phyloP scores from a whole-genome alignment of 2,329 filamentous ascomycete species.

The Ceratocystis huliohia region DNA sequence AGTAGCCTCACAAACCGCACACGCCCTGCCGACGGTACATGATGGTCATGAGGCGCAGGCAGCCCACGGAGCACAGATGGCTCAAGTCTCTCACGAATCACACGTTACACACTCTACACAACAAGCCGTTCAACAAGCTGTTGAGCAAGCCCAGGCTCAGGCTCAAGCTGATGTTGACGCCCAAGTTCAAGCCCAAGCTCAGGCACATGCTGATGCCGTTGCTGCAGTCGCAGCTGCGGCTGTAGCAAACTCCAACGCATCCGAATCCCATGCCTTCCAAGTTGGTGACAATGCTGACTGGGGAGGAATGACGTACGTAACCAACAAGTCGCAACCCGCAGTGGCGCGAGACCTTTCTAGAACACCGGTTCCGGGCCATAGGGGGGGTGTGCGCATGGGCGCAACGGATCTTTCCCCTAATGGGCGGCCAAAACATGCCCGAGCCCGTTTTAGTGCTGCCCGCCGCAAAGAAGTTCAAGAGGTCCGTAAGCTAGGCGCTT shows the following conservation, averaged over 20 bases:
- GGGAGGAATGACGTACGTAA: slow-evolving; percentile 41
- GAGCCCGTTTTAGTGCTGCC: slow-evolving; percentile 44
- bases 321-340: slow-evolving; percentile 25
- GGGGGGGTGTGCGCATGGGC: slow-evolving; percentile 44
- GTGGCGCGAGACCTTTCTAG: slow-evolving; percentile 18
- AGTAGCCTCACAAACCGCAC: slow-evolving; percentile 18
- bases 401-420: slow-evolving; percentile 33
- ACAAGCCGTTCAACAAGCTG: slow-evolving; percentile 2
- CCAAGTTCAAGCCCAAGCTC: background rate
- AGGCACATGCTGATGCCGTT: slow-evolving; percentile 22
- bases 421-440: slow-evolving; percentile 40
- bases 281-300: slow-evolving; percentile 28
- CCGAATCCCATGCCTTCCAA: slow-evolving; percentile 24
- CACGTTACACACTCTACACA: background rate
- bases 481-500: slow-evolving; percentile 52
- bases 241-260: slow-evolving; percentile 25
- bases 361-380: slow-evolving; percentile 28
- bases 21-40: slow-evolving; percentile 2
- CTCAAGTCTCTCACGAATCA: background rate
- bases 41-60: slow-evolving; percentile 1
- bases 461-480: slow-evolving; percentile 54
- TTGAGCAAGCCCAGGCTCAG: slow-evolving; percentile 10
- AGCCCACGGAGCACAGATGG: background rate
- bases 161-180: slow-evolving; percentile 21
- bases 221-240: slow-evolving; percentile 26